Base-by-base conservation (phyloP, 169 alveolate genomes). In the Pseudocohnilembus persalinus region DNA sequence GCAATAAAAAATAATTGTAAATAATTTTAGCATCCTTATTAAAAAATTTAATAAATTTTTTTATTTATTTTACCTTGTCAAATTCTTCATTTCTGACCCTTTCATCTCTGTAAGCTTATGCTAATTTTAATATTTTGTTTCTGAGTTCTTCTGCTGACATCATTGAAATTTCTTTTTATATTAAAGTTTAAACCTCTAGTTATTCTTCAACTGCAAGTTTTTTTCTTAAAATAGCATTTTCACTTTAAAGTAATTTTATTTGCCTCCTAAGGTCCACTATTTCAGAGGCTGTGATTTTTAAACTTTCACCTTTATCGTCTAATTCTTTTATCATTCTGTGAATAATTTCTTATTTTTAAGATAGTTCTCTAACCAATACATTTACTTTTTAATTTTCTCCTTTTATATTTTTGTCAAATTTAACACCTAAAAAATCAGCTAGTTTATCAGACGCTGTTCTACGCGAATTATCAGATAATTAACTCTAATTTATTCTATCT, bases 291-390 rank as follows among this genome's bases (percentile, higher is more conserved):
- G 98, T 96, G 29, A 94, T 89, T 86, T 94, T 94, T 77, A 96
- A 83, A 64, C 96, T 86, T 74, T 93, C 95, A 29, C 95, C 88
- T 88, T 96, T 96, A 91, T 96, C 98, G 87, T 96, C 98, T 20
- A 90, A 84, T 83, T 96, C 98, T 88, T 94, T 96, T 96, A 96
- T 94, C 95, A 96, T 91, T 82, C 98, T 88, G 82, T 96, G 98
- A 32, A 96, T 93, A 72, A 96, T 91, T 85, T 96, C 98, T 83
- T 96, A 94, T 83, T 94, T 96, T 83, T 96, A 92, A 1, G 96
- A 92, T 72, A 96, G 84, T 76, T 96, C 98, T 83, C 93, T 93
- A n/a, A 96, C 88, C 33, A 96, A 89, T 1, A 96, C 84, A 75
- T 92, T 94, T 97, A 97, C 94, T 85, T 93, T 93, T 82, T 93